phyloP scores from a whole-genome alignment of 106 monocot species.

The Dendrobium huoshanense region DNA sequence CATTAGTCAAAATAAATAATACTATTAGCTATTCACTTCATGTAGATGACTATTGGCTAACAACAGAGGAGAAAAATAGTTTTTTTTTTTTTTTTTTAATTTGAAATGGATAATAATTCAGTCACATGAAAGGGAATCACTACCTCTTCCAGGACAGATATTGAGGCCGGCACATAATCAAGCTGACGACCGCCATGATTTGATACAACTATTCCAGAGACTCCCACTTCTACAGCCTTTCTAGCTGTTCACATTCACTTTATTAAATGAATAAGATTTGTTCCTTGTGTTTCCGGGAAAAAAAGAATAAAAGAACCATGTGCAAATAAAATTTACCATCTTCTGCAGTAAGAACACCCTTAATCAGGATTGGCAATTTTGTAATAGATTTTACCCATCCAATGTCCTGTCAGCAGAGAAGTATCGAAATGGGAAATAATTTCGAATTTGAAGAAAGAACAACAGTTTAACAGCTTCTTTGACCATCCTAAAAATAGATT shows the following conservation, averaged over 20 bases:
- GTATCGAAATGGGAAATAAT: not conserved
- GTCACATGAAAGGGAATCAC: not conserved
- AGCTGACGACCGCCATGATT: conserved; percentile 88
- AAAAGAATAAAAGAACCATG: not conserved
- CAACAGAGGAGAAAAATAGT: not conserved
- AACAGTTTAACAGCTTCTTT: not conserved
- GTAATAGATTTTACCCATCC: conserved; percentile 71
- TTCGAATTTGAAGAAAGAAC: not conserved
- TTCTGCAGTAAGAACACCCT: conserved; percentile 66
- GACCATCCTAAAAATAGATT: not conserved
- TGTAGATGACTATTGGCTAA: not conserved
- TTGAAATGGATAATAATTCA: not conserved
- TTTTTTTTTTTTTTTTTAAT: not conserved
- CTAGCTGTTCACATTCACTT: conserved; percentile 29
- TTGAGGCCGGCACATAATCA: conserved; percentile 72
- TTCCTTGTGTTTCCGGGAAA: not conserved
- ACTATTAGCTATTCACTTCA: not conserved
- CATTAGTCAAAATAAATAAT: not conserved
- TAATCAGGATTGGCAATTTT: conserved; percentile 60
- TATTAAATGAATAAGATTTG: not conserved
- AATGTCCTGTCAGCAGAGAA: conserved; percentile 37
- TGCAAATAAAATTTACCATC: conserved; percentile 40
- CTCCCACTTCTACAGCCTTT: conserved; percentile 57
- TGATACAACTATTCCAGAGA: conserved; percentile 77
- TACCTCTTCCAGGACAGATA: conserved; percentile 85